A percentile compares a stretch with the other conserved stretches of the same genome.
Conservation (phyloP, 208 protist species). For the Vickermania ingenoplastis region DNA sequence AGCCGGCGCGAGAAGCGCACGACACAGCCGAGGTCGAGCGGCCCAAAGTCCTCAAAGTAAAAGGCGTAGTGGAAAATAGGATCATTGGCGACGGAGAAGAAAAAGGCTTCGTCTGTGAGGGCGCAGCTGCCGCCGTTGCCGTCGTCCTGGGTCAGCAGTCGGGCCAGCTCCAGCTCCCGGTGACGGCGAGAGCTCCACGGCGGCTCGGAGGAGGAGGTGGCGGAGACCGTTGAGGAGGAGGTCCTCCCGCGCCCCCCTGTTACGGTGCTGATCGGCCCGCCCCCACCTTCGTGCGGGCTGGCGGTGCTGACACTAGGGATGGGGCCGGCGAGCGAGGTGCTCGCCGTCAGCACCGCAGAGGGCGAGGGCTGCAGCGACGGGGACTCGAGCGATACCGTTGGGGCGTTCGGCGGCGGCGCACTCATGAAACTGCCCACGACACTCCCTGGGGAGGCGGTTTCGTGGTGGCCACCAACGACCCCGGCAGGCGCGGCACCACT, state of each 20-base stretch:
- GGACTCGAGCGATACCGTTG: too few species aligned
- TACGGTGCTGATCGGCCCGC: neutral
- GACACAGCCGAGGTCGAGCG: conserved; percentile 73
- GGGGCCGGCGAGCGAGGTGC: neutral
- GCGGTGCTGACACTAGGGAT: neutral
- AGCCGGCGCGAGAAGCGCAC: conserved; percentile 62
- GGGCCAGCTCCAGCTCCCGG: conserved; percentile 2
- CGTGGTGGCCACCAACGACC: too few species aligned
- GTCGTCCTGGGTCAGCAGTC: conserved; percentile 5
- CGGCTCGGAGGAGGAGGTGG: neutral
- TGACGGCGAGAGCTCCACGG: neutral
- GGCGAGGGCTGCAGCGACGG: conserved; percentile 3
- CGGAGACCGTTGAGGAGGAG: neutral
- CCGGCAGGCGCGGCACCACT: neutral
- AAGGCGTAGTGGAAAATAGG: conserved; percentile 70
- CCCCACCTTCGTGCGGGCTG: neutral
- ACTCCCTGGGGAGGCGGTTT: too few species aligned
- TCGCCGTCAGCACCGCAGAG: neutral
- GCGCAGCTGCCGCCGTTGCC: conserved; percentile 5
- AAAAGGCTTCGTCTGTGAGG: conserved; percentile 10
- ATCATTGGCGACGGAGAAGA: conserved; percentile 21
- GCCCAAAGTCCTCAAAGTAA: conserved; percentile 92
- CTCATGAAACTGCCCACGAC: neutral
- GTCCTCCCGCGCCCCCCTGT: neutral
- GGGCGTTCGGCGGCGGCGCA: neutral